A percentile compares a stretch with the other conserved stretches of the same genome.
Conservation (phyloP, 1,139 yeast species). For the Saccharomyces hybrid region DNA sequence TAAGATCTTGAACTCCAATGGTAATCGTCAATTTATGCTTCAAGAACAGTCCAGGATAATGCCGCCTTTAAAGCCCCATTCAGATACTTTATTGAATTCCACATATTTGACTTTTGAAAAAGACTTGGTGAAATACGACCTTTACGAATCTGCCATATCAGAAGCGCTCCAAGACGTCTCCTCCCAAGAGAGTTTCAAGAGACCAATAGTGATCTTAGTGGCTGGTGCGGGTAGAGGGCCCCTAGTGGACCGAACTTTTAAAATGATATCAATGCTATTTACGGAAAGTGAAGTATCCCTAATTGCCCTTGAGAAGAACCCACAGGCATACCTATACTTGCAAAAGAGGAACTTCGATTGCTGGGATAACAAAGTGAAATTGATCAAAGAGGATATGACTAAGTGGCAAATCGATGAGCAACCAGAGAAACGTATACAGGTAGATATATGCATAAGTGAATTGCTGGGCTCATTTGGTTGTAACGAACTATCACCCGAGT, state of each 20-base stretch:
- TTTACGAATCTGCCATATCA: slow-evolving; percentile 59
- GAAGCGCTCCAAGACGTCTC: slow-evolving; percentile 45
- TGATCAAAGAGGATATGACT: slow-evolving; percentile 54
- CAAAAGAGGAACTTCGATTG: slow-evolving; percentile 35
- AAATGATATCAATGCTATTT: slow-evolving; percentile 36
- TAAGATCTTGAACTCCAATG: slow-evolving; percentile 9
- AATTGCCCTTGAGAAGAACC: slow-evolving; percentile 65
- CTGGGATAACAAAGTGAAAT: slow-evolving; percentile 44
- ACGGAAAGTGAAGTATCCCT: slow-evolving; percentile 32
- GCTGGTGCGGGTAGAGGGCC: slow-evolving; percentile 91
- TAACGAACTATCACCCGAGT: slow-evolving; percentile 83
- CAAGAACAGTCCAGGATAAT: slow-evolving; percentile 20
- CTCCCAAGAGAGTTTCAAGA: slow-evolving; percentile 10
- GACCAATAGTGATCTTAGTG: slow-evolving; percentile 40
- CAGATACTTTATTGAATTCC: slow-evolving; percentile 46
- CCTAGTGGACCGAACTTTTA: slow-evolving; percentile 47
- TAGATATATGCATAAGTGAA: slow-evolving; percentile 67
- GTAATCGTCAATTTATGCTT: not conserved
- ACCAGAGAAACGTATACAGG: slow-evolving; percentile 18
- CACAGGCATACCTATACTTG: slow-evolving; percentile 48
- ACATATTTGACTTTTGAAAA: slow-evolving; percentile 65
- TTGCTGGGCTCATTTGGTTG: slow-evolving; percentile 87
- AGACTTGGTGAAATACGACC: slow-evolving; percentile 59
- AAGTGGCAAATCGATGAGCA: slow-evolving; percentile 31
- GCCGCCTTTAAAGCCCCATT: slow-evolving; percentile 67